phyloP scores from a whole-genome alignment of 768 basidiomycete genomes.

The Fomitopsis serialis region DNA sequence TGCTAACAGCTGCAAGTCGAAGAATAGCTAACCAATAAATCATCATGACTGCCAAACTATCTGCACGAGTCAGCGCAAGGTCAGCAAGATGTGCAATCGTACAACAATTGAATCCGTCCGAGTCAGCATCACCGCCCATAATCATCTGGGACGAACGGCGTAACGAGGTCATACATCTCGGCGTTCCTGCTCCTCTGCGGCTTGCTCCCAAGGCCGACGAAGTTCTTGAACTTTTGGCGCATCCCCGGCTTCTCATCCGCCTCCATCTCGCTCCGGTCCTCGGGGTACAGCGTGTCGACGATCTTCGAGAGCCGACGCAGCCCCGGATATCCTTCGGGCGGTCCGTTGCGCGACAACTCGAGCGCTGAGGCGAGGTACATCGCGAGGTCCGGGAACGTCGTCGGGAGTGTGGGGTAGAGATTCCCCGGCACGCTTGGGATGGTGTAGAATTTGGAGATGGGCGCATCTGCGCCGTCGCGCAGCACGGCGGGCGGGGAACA shows the following conservation, averaged over 20 bases:
- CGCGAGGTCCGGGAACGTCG: slow-evolving; percentile 71
- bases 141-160: slow-evolving; percentile 75
- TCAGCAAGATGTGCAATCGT: too few species aligned
- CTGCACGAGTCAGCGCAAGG: too few species aligned
- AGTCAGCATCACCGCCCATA: slow-evolving; percentile 48
- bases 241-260: slow-evolving; percentile 36
- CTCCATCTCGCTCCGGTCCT: slow-evolving; percentile 24
- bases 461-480: slow-evolving; percentile 56
- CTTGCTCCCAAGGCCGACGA: slow-evolving; percentile 48
- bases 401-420: slow-evolving; percentile 68
- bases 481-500: slow-evolving; percentile 56
- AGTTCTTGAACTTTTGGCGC: slow-evolving; percentile 52
- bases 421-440: slow-evolving; percentile 55
- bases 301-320: slow-evolving; percentile 65
- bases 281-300: slow-evolving; percentile 63
- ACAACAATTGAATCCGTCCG: too few species aligned
- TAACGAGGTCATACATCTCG: slow-evolving; percentile 77
- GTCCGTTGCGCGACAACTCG: slow-evolving; percentile 59
- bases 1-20: too few species aligned
- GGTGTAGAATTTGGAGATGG: slow-evolving; percentile 64
- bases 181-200: slow-evolving; percentile 58
- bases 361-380: slow-evolving; percentile 70
- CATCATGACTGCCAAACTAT: too few species aligned
- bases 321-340: slow-evolving; percentile 45
- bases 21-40: too few species aligned